These are phyloP conservation scores for Grosmannia penicillata DNA, from an alignment of 2,329 filamentous ascomycete species.

Conservation along the genomic window DNA sequence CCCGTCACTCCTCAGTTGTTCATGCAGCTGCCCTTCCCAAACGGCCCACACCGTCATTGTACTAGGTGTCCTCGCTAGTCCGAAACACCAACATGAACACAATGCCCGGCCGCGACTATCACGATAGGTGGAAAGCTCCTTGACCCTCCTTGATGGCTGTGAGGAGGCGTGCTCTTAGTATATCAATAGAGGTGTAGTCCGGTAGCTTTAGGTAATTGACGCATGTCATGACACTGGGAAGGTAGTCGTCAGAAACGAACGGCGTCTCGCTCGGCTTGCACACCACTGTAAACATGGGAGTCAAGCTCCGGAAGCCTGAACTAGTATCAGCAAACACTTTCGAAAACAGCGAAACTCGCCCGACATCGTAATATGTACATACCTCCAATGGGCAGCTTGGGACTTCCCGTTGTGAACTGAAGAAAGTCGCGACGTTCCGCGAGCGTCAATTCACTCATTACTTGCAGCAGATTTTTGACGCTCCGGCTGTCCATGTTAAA, in stretches of 20 bases:
- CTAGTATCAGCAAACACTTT: background rate
- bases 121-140: conserved; percentile 93
- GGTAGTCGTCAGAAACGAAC: conserved; percentile 86
- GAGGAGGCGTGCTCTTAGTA: conserved; percentile 63
- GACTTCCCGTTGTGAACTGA: conserved; percentile 95
- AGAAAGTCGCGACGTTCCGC: conserved; percentile 80
- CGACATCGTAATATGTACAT: conserved; percentile 21
- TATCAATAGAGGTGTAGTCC: conserved; percentile 70
- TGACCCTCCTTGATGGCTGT: conserved; percentile 90
- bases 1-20: too few relatives aligned
- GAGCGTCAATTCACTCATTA: conserved; percentile 74
- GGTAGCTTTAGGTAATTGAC: conserved; percentile 98
- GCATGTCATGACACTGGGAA: conserved; percentile 99
- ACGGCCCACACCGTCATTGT: too few relatives aligned
- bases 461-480: conserved; percentile 81
- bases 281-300: conserved; percentile 96
- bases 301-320: conserved; percentile 61
- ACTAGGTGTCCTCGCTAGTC: too few relatives aligned
- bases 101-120: background rate
- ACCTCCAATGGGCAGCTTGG: conserved; percentile 97
- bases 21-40: too few relatives aligned
- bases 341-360: background rate
- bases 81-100: too few relatives aligned
- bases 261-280: conserved; percentile 97
- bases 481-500: conserved; percentile 98